Conservation (phyloP, 371 early-diverging fungal species). For the Cokeromyces recurvatus region DNA sequence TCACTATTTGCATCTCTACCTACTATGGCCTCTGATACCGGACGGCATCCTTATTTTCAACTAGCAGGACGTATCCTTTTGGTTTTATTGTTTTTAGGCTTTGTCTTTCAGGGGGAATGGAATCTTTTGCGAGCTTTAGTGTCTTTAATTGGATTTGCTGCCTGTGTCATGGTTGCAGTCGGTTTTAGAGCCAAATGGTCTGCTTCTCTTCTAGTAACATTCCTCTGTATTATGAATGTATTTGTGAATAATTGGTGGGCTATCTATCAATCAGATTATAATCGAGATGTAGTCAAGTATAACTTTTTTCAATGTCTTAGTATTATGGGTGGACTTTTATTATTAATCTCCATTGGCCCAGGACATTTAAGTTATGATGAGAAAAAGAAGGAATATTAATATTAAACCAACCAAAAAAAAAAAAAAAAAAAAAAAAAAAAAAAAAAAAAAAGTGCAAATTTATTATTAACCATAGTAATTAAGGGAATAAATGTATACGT, state of each 20-base stretch:
- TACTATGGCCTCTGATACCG: slow-evolving; percentile 66
- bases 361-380: slow-evolving; percentile 89
- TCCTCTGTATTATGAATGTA: slow-evolving; percentile 82
- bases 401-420: no score
- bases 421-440: no score
- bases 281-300: slow-evolving; percentile 88
- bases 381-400: slow-evolving; percentile 59
- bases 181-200: slow-evolving; percentile 95
- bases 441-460: no score
- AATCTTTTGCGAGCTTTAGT: slow-evolving; percentile 61
- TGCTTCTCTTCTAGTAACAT: slow-evolving; percentile 82
- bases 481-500: not conserved
- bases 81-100: slow-evolving; percentile 82
- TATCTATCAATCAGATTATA: slow-evolving; percentile 63
- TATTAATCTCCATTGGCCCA: slow-evolving; percentile 86
- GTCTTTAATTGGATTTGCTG: slow-evolving; percentile 66
- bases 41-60: slow-evolving; percentile 77
- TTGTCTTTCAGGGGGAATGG: slow-evolving; percentile 80
- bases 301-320: slow-evolving; percentile 97
- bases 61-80: slow-evolving; percentile 86
- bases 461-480: not conserved
- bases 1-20: slow-evolving; percentile 80
- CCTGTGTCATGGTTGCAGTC: slow-evolving; percentile 87
- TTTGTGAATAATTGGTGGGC: slow-evolving; percentile 95
- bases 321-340: slow-evolving; percentile 88